Conservation (phyloP, 306 rosid species). For the Cicer arietinum region DNA sequence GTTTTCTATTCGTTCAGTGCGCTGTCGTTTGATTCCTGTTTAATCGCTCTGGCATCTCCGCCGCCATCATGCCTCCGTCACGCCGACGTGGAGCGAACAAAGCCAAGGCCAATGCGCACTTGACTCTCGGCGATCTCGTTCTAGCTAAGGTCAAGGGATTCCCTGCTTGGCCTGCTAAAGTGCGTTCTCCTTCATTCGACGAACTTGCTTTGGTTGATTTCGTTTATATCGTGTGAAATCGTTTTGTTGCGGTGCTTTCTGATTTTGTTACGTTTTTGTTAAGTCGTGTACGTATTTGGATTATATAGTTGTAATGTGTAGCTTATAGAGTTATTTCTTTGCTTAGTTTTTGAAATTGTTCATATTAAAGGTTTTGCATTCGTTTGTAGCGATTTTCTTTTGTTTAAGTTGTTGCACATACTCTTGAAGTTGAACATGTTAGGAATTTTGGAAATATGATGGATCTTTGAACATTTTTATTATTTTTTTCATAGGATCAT, state of each 20-base stretch:
- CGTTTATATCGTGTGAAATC: slow-evolving; percentile 32
- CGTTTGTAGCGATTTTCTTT: slow-evolving; percentile 13
- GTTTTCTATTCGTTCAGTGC: slow-evolving; percentile 40
- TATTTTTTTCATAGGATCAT: slow-evolving; percentile 1
- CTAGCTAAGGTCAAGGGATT: slow-evolving; percentile 96
- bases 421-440: slow-evolving; percentile 16
- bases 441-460: neutral
- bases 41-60: slow-evolving; percentile 46
- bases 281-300: slow-evolving; percentile 1
- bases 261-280: slow-evolving; percentile 18
- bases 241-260: neutral
- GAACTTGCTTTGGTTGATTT: slow-evolving; percentile 31
- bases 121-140: slow-evolving; percentile 89
- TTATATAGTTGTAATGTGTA: neutral
- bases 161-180: slow-evolving; percentile 95
- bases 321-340: slow-evolving; percentile 1
- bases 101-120: slow-evolving; percentile 64
- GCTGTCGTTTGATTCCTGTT: slow-evolving; percentile 17
- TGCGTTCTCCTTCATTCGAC: slow-evolving; percentile 41
- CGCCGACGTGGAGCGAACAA: slow-evolving; percentile 76
- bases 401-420: neutral
- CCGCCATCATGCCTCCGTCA: slow-evolving; percentile 70
- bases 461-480: neutral
- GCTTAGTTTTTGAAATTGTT: slow-evolving; percentile 10
- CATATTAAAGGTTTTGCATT: slow-evolving; percentile 14